These are phyloP conservation scores for Lentinula boryana DNA, from an alignment of 768 basidiomycete species.

Conservation along the genomic window DNA sequence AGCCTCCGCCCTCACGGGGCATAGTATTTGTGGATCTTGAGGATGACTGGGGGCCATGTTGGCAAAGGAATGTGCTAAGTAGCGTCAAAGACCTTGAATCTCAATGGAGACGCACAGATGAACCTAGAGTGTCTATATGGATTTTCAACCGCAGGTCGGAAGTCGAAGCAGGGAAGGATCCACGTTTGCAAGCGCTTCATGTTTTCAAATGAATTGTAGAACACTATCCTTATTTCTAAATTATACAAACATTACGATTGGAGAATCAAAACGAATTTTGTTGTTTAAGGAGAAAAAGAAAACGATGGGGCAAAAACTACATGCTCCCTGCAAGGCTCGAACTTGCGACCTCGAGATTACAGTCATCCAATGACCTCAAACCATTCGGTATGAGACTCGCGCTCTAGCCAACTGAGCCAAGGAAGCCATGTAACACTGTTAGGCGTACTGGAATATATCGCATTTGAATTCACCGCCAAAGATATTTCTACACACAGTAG, in stretches of 20 bases:
- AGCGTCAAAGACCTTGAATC: background rate
- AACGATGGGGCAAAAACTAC: no score
- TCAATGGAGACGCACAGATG: background rate
- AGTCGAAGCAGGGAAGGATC: background rate
- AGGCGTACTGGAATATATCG: background rate
- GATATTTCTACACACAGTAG: background rate
- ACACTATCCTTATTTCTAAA: background rate
- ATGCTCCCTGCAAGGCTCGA: constrained; percentile 8
- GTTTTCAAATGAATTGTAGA: background rate
- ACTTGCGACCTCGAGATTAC: constrained; percentile 8
- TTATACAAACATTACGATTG: background rate
- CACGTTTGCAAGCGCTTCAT: background rate
- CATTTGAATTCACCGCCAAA: background rate
- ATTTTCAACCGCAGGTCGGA: background rate
- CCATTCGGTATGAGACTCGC: constrained; percentile 2
- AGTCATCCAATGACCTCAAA: background rate
- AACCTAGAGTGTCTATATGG: background rate
- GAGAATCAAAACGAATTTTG: no score
- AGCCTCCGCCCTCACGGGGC: background rate
- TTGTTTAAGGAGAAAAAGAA: no score
- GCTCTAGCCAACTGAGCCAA: constrained; percentile 9
- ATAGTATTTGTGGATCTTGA: constrained; percentile 1
- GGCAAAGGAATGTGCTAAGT: background rate
- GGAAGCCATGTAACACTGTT: background rate
- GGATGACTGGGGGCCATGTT: background rate